Base-by-base conservation (phyloP, 2,329 filamentous ascomycete species). In the Ophiostoma himal-ulmi region DNA sequence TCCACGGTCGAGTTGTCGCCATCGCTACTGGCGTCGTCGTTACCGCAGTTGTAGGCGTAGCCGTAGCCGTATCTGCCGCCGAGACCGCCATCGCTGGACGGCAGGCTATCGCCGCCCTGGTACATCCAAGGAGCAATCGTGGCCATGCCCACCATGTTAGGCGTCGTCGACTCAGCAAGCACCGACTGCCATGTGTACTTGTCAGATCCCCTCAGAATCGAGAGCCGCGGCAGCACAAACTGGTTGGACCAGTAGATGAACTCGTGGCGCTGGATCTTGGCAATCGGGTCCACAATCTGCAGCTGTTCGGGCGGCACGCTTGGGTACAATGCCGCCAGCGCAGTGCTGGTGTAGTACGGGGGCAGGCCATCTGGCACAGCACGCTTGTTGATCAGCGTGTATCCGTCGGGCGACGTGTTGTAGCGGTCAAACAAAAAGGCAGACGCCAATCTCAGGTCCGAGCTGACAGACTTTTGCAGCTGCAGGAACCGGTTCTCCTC, bases 401-500 rank as follows among this genome's bases (percentile, higher is more conserved):
- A 89, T 0, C 87, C 86, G 11, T 83, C 84, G 4, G 65, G 37
- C 11, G 80, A 81, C 5, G 83, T 81, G 72, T 86, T 82, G 73
- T 89, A 84, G 30, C 86, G 83, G 10, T 83, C 80, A 8, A 85
- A 84, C 6, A 85, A 78, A 73, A 88, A 90, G 0, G 84, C 81
- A 3, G 85, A 84, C 0, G 87, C 86, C 68, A 82, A 83, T 66
- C 82, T 80, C 17, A 83, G 82, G 52, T 81, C 80, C 10, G 78
- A 76, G 2, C 84, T 83, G 64, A 92, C 80, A 7, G 80, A 80
- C 67, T 83, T 81, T 78, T 94, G 92, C 5, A 94, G 83, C 68
- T 87, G 83, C 13, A 94, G 81, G 74, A 91, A 94, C 5, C 85
- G 84, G 44, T 89, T 83, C 76, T 94, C 91, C 73, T 94, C 88